Base-by-base conservation (phyloP, 306 rosid genomes). In the Cicer chorassanicum region DNA sequence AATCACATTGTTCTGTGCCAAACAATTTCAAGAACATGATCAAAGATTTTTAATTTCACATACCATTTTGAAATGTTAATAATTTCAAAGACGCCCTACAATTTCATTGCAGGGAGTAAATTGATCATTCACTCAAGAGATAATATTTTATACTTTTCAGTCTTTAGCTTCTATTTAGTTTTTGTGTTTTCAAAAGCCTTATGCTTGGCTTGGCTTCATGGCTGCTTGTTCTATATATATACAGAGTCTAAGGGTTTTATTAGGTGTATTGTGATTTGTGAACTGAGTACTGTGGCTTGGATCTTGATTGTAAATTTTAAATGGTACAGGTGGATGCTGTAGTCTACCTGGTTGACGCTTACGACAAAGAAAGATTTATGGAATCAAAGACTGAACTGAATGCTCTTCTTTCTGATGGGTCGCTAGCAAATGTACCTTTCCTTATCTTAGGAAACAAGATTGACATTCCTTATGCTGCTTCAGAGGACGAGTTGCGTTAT, bases 381-480 rank as follows among this genome's bases (percentile, higher is more conserved):
- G 97, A 91, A 76, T 77, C 97, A 9, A 91, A 89, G 82, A 87
- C 34, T 83, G 97, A 91, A 84, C 83, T 91, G 9, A 92, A 91
- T 68, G 97, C 97, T 7, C 92, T 91, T 49, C 92, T 89, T 43
- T 83, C 90, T 5, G 97, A 91, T 7, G 97, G 87, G 70, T 81
- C 90, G 9, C 65, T 91, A 42, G 87, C 85, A 43, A 83, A 57
- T 75, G 93, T 78, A 51, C 97, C 97, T 18, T 91, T 91, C 73
- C 93, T 91, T 53, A 86, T 91, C 50, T 78, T 91, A 68, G 97
- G 97, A 36, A 91, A 91, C 88, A 91, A 91, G 86, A 91, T 91
- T 2, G 97, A 91, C 88, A 19, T 89, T 14, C 93, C 97, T 50
- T 84, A 82, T 75, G 93, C 97, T 0, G 88, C 97, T 5, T 91